phyloP scores from a whole-genome alignment of 2,329 filamentous ascomycete species.

The Botrytis pseudocinerea region DNA sequence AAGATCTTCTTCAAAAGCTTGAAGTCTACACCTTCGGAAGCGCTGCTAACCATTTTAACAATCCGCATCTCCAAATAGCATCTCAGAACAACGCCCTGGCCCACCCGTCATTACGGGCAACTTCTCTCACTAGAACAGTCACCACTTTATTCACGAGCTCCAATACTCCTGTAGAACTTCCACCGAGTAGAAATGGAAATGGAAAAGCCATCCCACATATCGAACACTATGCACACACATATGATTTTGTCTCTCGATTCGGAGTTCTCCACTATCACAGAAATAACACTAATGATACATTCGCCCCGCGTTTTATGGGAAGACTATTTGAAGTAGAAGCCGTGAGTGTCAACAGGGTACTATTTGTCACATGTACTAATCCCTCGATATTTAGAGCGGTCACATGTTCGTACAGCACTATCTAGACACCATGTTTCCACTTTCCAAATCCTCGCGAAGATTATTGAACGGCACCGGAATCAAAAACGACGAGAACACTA shows the following conservation, averaged over 20 bases:
- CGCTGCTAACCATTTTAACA: slow-evolving; percentile 81
- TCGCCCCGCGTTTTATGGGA: slow-evolving; percentile 36
- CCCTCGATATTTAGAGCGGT: slow-evolving; percentile 17
- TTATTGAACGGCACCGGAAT: slow-evolving; percentile 30
- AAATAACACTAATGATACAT: slow-evolving; percentile 14
- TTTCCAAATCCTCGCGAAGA: slow-evolving; percentile 23
- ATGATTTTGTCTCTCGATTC: slow-evolving; percentile 73
- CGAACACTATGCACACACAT: slow-evolving; percentile 76
- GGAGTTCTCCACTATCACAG: slow-evolving; percentile 67
- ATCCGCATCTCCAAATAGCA: slow-evolving; percentile 58
- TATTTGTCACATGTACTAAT: slow-evolving; percentile 5
- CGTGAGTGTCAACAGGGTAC: neutral
- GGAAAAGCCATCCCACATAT: slow-evolving; percentile 63
- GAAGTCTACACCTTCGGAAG: slow-evolving; percentile 79
- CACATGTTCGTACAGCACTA: slow-evolving; percentile 43
- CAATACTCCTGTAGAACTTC: neutral
- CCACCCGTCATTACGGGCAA: slow-evolving; percentile 45
- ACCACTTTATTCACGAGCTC: neutral
- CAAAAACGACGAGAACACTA: slow-evolving; percentile 26
- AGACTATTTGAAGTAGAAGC: slow-evolving; percentile 32
- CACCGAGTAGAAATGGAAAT: neutral
- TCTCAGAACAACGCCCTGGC: slow-evolving; percentile 47
- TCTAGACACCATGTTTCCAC: slow-evolving; percentile 41
- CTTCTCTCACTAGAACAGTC: slow-evolving; percentile 35
- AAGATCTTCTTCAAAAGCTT: slow-evolving; percentile 64